Evolutionary conservation across 306 rosid genomes (phyloP).

Genomic region (Glycyrrhiza uralensis): DNA sequence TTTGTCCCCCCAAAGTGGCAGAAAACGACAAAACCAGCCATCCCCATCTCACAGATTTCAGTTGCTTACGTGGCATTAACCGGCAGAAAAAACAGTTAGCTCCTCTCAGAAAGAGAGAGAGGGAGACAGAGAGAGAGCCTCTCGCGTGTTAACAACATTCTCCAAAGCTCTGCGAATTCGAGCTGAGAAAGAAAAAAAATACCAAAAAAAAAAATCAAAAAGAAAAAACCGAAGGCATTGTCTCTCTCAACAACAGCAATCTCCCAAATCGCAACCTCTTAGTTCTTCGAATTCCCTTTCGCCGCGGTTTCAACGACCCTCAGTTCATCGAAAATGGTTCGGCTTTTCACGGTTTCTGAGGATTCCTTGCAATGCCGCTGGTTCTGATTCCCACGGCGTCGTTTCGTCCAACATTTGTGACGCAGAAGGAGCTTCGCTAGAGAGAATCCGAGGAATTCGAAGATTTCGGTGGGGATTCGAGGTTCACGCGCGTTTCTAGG

Average conservation of each 20-base stretch:
- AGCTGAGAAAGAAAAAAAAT: neutral
- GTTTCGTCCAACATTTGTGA: conserved; percentile 1
- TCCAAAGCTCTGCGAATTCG: conserved; percentile 20
- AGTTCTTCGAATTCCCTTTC: conserved; percentile 5
- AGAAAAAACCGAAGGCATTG: conserved; percentile 34
- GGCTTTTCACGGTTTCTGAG: conserved; percentile 16
- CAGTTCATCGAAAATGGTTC: conserved; percentile 24
- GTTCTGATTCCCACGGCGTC: conserved; percentile 12
- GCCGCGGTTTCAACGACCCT: conserved; percentile 28
- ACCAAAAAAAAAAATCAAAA: neutral
- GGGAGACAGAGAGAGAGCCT: conserved; percentile 35
- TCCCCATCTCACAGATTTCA: conserved; percentile 57
- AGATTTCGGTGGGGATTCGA: conserved; percentile 26
- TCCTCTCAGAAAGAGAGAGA: conserved; percentile 28
- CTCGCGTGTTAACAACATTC: conserved; percentile 41
- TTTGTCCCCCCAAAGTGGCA: conserved; percentile 33
- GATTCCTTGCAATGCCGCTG: conserved; percentile 36
- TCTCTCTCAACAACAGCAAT: conserved; percentile 22
- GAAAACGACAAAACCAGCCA: conserved; percentile 48
- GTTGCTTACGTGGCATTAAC: conserved; percentile 57
- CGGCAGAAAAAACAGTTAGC: conserved; percentile 38
- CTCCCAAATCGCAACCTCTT: conserved; percentile 11
- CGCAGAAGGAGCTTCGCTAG: neutral
- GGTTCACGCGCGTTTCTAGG: conserved; percentile 43
- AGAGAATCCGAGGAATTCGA: neutral